Percentiles rank a stretch among this genome's conserved stretches.
These are phyloP conservation scores for Panicum virgatum DNA, from an alignment of 202 grass and related monocot species.

Conservation along the genomic window DNA sequence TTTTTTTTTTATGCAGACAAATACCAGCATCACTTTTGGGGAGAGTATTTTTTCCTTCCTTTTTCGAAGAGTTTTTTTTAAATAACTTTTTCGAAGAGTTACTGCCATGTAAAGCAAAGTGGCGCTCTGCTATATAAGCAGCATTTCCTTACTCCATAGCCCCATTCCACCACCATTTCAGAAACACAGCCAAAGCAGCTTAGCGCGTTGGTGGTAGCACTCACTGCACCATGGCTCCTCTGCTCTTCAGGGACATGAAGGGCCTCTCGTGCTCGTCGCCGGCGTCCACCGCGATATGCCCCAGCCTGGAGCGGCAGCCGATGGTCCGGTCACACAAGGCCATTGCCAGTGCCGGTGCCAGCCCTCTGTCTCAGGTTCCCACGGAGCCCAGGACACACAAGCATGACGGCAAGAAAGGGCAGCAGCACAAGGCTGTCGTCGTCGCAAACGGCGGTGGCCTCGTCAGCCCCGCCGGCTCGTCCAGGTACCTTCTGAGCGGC, in stretches of 20 bases:
- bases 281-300: constrained; percentile 63
- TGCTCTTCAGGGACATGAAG: constrained; percentile 66
- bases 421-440: constrained; percentile 29
- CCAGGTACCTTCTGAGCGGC: constrained; percentile 56
- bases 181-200: constrained; percentile 14
- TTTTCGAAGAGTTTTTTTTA: too few species aligned
- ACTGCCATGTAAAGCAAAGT: not conserved
- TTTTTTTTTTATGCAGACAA: too few species aligned
- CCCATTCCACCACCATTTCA: constrained; percentile 28
- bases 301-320: constrained; percentile 64
- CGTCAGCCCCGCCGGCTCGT: constrained; percentile 52
- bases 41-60: not conserved
- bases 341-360: too few species aligned
- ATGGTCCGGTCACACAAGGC: constrained; percentile 55
- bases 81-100: too few species aligned
- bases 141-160: not conserved
- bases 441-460: constrained; percentile 27
- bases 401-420: constrained; percentile 45
- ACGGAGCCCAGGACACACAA: constrained; percentile 33
- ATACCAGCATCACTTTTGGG: not conserved
- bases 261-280: constrained; percentile 67
- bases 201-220: not conserved
- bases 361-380: constrained; percentile 26
- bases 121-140: constrained; percentile 19
- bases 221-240: constrained; percentile 42